These are phyloP conservation scores for Aureobasidium musti DNA, from an alignment of 2,329 filamentous ascomycete species.

Conservation along the genomic window DNA sequence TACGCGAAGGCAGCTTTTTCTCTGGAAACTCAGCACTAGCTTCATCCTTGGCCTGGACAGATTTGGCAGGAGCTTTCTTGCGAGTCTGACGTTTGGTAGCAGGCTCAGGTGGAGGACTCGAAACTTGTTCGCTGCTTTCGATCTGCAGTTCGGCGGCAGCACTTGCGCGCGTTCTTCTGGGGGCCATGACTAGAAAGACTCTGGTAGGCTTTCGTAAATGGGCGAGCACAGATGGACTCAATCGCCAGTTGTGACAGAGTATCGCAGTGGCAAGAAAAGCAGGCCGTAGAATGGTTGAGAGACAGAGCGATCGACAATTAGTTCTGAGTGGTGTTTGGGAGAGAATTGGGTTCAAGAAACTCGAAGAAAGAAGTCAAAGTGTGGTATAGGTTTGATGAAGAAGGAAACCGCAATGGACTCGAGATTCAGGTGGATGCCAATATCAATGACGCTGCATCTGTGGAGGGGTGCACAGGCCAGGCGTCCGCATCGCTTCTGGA, in stretches of 20 bases:
- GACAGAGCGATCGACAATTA: background rate
- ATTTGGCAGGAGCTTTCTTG: constrained; percentile 8
- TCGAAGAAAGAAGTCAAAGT: background rate
- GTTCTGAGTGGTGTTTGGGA: background rate
- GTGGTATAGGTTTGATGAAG: constrained; percentile 2
- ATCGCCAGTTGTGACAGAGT: constrained; percentile 22
- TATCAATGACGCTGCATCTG: constrained; percentile 22
- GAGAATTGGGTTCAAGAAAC: background rate
- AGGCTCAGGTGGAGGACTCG: constrained; percentile 47
- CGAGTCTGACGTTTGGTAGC: constrained; percentile 37
- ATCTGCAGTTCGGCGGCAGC: constrained; percentile 26
- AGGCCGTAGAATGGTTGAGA: constrained; percentile 9
- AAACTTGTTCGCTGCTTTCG: constrained; percentile 44
- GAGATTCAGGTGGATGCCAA: background rate
- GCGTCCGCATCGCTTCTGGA: background rate
- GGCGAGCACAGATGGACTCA: background rate
- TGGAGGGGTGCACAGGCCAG: constrained; percentile 1
- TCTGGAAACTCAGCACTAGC: constrained; percentile 6
- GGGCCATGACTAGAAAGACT: constrained; percentile 26
- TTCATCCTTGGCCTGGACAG: constrained; percentile 34
- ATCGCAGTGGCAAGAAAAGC: constrained; percentile 15
- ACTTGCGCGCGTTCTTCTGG: constrained; percentile 31
- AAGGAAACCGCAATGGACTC: constrained; percentile 11
- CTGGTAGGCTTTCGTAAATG: background rate
- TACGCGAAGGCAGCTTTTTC: constrained; percentile 37